Evolutionary conservation across 345 rosid species (phyloP), one percentile per base, ranked within the genome.

Genomic region (Physaria fendleri): DNA sequence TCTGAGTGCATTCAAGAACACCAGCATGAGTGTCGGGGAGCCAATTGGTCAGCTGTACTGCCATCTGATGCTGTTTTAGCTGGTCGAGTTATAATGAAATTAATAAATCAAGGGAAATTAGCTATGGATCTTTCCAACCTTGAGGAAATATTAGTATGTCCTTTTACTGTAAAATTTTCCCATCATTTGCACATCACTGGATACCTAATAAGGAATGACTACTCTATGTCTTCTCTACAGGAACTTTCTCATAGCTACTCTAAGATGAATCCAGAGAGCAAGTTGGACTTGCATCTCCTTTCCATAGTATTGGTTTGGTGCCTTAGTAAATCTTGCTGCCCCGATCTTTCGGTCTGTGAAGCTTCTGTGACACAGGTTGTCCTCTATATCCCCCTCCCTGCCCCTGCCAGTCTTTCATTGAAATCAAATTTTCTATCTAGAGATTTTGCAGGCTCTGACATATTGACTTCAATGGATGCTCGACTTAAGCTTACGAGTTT

Each of bases 11-110:
- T 80, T 76, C 74, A 67, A 29, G 97, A 90, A 52, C 97, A 90
- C 80, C 75, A 77, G 60, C 96, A 85, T 76, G 96, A 90, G 73
- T 90, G 96, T 62, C 71, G 39, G 25, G 94, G 89, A 56, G 81
- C 77, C 7, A 73, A 79, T 70, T 90, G 96, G 97, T 85, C 91
- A 61, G 77, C 81, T 6, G 72, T 85, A 59, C 71, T 90, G 58
- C 91, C 95, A 54, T 55, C 85, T 27, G 83, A 85, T 69, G 66
- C 89, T 51, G 84, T 84, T 71, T 73, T 90, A 71, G 91, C 95
- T 49, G 94, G 91, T 69, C 82, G 94, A 25, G 22, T 83, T 18
- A 49, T 87, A 29, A 82, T 68, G 48, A 90, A 87, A 65, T 59
- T 71, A 54, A 56, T 82, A 49, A 66, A 60, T 62, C 69, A 76